These are phyloP conservation scores for Lentinula boryana DNA, from an alignment of 768 basidiomycete genomes.

Conservation along the genomic window DNA sequence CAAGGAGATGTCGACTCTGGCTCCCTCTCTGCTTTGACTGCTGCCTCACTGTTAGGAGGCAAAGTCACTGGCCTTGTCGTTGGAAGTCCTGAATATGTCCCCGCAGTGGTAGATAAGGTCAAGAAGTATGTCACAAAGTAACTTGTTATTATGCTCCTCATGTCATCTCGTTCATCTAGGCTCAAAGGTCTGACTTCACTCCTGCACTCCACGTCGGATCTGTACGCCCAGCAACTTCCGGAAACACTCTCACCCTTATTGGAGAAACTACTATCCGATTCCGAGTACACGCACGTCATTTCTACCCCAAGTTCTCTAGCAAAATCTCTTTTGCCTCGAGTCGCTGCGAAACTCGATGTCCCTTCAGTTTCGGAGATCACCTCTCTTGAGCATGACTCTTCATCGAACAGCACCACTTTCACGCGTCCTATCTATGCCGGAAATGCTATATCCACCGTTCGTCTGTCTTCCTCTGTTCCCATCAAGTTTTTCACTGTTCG, in stretches of 20 bases:
- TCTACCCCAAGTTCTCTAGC: slow-evolving; percentile 89
- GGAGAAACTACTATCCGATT: slow-evolving; percentile 61
- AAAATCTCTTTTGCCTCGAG: slow-evolving; percentile 89
- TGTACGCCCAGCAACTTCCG: slow-evolving; percentile 64
- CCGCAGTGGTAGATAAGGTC: slow-evolving; percentile 60
- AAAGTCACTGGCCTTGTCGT: slow-evolving; percentile 76
- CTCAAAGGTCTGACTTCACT: slow-evolving; percentile 62
- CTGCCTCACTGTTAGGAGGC: slow-evolving; percentile 81
- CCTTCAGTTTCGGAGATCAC: slow-evolving; percentile 91
- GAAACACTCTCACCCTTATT: slow-evolving; percentile 82
- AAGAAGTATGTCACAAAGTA: slow-evolving; percentile 55
- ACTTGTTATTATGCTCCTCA: background rate
- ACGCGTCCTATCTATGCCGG: slow-evolving; percentile 96
- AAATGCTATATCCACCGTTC: slow-evolving; percentile 92
- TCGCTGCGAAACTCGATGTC: slow-evolving; percentile 83
- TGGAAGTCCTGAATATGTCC: slow-evolving; percentile 64
- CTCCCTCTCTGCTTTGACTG: slow-evolving; percentile 87
- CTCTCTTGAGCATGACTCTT: slow-evolving; percentile 65
- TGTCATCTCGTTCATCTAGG: slow-evolving; percentile 30
- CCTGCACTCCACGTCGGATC: slow-evolving; percentile 63
- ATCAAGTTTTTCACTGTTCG: slow-evolving; percentile 96
- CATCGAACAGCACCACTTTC: slow-evolving; percentile 76
- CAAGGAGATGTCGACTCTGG: slow-evolving; percentile 76
- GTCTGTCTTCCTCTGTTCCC: slow-evolving; percentile 66
- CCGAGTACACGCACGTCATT: slow-evolving; percentile 83